Evolutionary conservation across 306 rosid genomes (phyloP).

Genomic region (Amphicarpaea edgeworthii): DNA sequence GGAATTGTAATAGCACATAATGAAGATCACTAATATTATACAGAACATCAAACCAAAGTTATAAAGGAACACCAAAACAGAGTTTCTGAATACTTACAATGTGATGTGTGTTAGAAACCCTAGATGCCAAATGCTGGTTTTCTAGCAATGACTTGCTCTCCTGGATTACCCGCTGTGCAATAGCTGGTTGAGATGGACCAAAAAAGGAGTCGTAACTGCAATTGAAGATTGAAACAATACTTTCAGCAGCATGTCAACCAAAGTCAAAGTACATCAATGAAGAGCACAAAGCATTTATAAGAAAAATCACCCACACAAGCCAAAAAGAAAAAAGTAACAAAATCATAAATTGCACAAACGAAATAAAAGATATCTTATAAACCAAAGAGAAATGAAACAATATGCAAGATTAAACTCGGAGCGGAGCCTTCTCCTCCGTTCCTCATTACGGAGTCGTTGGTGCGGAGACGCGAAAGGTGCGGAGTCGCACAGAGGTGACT

Average conservation of each 20-base stretch:
- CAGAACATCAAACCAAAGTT: not conserved
- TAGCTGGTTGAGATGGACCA: conserved; percentile 84
- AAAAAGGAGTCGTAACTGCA: conserved; percentile 91
- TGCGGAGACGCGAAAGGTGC: no score
- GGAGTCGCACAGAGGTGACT: no score
- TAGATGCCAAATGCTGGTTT: conserved; percentile 69
- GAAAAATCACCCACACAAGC: not conserved
- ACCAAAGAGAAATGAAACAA: not conserved
- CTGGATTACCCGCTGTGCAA: conserved; percentile 86
- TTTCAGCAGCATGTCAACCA: conserved; percentile 16
- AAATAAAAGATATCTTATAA: not conserved
- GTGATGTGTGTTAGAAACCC: conserved; percentile 53
- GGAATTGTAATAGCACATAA: not conserved
- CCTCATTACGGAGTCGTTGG: no score
- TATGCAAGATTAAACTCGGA: conserved; percentile 18
- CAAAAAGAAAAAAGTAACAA: not conserved
- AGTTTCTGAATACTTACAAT: conserved; percentile 51
- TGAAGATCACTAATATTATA: conserved; percentile 23
- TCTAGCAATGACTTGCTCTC: no score
- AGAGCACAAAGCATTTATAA: conserved; percentile 1
- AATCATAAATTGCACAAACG: conserved; percentile 3
- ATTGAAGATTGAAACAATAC: conserved; percentile 30
- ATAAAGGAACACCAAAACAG: conserved; percentile 28
- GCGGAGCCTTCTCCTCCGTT: no score
- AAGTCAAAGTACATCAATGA: conserved; percentile 14